phyloP scores from a whole-genome alignment of 768 basidiomycete genomes.

The Tricholoma terreum region DNA sequence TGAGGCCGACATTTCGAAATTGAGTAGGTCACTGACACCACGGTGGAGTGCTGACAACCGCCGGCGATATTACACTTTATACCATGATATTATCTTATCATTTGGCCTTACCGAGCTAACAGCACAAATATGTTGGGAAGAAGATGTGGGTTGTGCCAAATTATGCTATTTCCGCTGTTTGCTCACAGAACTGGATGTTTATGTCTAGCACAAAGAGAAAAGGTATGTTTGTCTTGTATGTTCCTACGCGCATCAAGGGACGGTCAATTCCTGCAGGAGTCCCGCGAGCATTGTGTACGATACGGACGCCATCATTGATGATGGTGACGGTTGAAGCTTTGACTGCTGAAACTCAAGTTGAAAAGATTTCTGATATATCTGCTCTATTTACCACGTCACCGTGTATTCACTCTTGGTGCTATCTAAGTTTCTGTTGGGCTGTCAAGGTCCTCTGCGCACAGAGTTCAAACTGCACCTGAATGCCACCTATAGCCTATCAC shows the following conservation, averaged over 20 bases:
- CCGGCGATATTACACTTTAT: slow-evolving; percentile 25
- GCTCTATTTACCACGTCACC: no score
- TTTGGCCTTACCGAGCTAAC: slow-evolving; percentile 54
- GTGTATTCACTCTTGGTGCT: no score
- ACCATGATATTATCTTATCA: slow-evolving; percentile 41
- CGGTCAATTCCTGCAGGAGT: neutral
- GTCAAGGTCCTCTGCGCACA: no score
- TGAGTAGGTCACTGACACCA: neutral
- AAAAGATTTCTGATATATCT: no score
- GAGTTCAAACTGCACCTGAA: no score
- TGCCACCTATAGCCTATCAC: no score
- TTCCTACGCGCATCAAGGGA: neutral
- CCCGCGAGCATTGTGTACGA: slow-evolving; percentile 12
- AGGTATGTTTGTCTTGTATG: slow-evolving; percentile 19
- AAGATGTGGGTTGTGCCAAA: slow-evolving; percentile 35
- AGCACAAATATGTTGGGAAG: slow-evolving; percentile 50
- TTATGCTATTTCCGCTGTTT: neutral
- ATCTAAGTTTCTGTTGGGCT: no score
- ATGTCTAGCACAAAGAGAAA: slow-evolving; percentile 32
- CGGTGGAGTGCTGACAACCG: neutral
- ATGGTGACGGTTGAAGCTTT: neutral
- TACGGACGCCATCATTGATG: neutral
- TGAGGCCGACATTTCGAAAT: neutral
- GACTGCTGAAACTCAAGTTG: no score
- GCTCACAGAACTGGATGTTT: neutral